Evolutionary conservation across 805 yeast genomes (phyloP).

Genomic region (Spathaspora boniae): DNA sequence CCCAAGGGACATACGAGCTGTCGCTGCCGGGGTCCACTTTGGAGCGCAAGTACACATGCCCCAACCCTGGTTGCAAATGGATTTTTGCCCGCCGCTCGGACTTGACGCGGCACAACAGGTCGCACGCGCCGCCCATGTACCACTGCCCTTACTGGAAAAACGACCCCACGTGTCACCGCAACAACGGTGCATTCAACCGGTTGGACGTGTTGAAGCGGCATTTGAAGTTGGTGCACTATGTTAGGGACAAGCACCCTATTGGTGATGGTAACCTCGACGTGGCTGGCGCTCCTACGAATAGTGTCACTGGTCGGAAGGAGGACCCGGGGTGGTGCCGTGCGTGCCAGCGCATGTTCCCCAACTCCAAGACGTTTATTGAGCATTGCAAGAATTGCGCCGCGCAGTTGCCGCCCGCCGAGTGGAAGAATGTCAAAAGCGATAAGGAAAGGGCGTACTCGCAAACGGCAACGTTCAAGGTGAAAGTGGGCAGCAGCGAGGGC

Average conservation of each 20-base stretch:
- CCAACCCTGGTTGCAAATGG: slow-evolving; percentile 54
- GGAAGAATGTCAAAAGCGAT: slow-evolving; percentile 13
- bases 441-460: not conserved
- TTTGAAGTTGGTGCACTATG: slow-evolving; percentile 64
- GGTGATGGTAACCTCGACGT: slow-evolving; percentile 12
- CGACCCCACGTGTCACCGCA: slow-evolving; percentile 70
- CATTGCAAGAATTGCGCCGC: slow-evolving; percentile 65
- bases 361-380: slow-evolving; percentile 54
- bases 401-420: slow-evolving; percentile 18
- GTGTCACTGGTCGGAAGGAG: slow-evolving; percentile 26
- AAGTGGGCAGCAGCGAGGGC: no score
- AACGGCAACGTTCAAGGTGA: slow-evolving; percentile 6
- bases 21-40: no score
- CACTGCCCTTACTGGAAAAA: slow-evolving; percentile 72
- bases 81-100: slow-evolving; percentile 68
- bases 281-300: not conserved
- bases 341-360: slow-evolving; percentile 55
- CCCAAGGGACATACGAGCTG: no score
- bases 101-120: slow-evolving; percentile 61
- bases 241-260: slow-evolving; percentile 39
- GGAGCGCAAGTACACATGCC: slow-evolving; percentile 38
- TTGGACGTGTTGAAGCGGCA: slow-evolving; percentile 75
- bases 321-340: slow-evolving; percentile 69
- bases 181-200: slow-evolving; percentile 72
- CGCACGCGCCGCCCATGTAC: slow-evolving; percentile 63